Evolutionary conservation across 306 rosid genomes (phyloP).

Genomic region (Morella rubra): DNA sequence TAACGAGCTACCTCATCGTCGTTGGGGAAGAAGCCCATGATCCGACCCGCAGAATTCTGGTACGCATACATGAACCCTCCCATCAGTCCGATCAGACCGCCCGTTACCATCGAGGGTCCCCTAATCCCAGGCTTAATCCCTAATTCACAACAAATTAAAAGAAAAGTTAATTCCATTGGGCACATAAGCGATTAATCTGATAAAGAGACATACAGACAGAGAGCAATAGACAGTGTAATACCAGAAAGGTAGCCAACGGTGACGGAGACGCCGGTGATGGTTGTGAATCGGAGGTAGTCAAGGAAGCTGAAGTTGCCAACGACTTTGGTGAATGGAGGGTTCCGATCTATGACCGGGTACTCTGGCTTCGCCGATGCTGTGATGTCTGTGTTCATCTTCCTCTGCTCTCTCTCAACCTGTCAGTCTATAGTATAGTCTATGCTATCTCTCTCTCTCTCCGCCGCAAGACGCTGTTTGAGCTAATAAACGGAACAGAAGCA

Average conservation of each 20-base stretch:
- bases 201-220: neutral
- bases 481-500: neutral
- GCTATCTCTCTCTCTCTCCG: neutral
- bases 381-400: slow-evolving; percentile 84
- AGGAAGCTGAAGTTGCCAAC: slow-evolving; percentile 81
- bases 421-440: too few species aligned
- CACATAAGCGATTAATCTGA: neutral
- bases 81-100: slow-evolving; percentile 84
- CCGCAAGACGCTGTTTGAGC: neutral
- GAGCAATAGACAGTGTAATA: neutral
- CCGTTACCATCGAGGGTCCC: slow-evolving; percentile 96
- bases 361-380: slow-evolving; percentile 88
- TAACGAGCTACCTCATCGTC: slow-evolving; percentile 81
- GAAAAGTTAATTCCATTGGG: neutral
- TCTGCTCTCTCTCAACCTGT: neutral
- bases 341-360: slow-evolving; percentile 85
- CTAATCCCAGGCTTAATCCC: slow-evolving; percentile 94
- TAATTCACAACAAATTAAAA: slow-evolving; percentile 6
- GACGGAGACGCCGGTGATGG: slow-evolving; percentile 91
- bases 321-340: slow-evolving; percentile 89
- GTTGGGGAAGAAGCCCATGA: slow-evolving; percentile 96
- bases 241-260: slow-evolving; percentile 97
- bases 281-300: slow-evolving; percentile 80
- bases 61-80: slow-evolving; percentile 98
- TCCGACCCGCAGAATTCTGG: slow-evolving; percentile 84